Conservation (phyloP, 495 filamentous ascomycete genomes). For the Trichoderma parareesei region DNA sequence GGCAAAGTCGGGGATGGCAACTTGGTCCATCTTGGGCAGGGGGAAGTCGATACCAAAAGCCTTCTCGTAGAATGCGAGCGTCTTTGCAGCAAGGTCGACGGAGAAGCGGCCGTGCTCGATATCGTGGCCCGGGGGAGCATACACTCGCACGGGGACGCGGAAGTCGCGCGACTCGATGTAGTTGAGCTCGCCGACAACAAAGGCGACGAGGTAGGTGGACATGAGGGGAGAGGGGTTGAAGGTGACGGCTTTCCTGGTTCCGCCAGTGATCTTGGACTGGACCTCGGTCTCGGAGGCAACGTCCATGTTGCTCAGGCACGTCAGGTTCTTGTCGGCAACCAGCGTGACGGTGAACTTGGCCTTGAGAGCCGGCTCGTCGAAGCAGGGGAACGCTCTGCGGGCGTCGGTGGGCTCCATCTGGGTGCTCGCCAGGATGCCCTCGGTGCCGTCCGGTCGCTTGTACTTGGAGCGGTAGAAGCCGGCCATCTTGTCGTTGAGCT, state of each 20-base stretch:
- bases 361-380: slow-evolving; percentile 97
- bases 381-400: slow-evolving; percentile 89
- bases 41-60: slow-evolving; percentile 93
- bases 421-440: slow-evolving; percentile 89
- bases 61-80: slow-evolving; percentile 92
- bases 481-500: slow-evolving; percentile 89
- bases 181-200: slow-evolving; percentile 95
- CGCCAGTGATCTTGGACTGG: slow-evolving; percentile 47
- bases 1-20: slow-evolving; percentile 92
- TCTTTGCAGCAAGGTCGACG: slow-evolving; percentile 74
- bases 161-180: slow-evolving; percentile 86
- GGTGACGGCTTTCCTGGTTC: slow-evolving; percentile 64
- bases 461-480: slow-evolving; percentile 96
- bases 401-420: slow-evolving; percentile 97
- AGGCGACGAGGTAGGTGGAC: slow-evolving; percentile 96
- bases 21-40: slow-evolving; percentile 85
- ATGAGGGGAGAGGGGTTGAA: slow-evolving; percentile 87
- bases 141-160: slow-evolving; percentile 84
- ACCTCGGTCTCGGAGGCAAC: slow-evolving; percentile 37
- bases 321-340: slow-evolving; percentile 79
- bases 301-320: slow-evolving; percentile 91
- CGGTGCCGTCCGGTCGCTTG: slow-evolving; percentile 73
- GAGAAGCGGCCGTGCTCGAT: slow-evolving; percentile 83
- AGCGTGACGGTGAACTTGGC: slow-evolving; percentile 89
- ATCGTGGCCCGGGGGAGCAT: slow-evolving; percentile 74